Evolutionary conservation across 257 asterid genomes (phyloP).

Genomic region (Salvia rosmarinus): DNA sequence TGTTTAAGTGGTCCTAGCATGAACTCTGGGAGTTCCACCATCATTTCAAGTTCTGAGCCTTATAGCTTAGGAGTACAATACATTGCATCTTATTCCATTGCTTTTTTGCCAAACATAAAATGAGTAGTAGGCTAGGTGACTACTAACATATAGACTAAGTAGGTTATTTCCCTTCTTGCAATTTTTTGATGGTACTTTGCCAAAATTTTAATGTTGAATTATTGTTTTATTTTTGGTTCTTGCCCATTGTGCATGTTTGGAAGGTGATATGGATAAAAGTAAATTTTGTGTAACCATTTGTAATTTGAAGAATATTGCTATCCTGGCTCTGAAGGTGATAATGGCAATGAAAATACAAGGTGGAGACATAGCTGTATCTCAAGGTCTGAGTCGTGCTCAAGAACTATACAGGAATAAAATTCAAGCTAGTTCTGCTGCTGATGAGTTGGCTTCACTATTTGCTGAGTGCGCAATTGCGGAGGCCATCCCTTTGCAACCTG

Average conservation of each 20-base stretch:
- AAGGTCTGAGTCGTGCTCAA: constrained; percentile 71
- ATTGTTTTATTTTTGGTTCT: background rate
- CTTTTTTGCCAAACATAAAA: constrained; percentile 5
- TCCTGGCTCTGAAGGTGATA: constrained; percentile 58
- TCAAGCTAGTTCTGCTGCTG: constrained; percentile 74
- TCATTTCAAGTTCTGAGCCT: constrained; percentile 6
- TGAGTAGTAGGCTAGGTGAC: constrained; percentile 6
- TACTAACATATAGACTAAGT: background rate
- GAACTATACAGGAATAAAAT: constrained; percentile 67
- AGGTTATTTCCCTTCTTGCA: background rate
- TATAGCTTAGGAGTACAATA: constrained; percentile 4
- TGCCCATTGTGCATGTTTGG: background rate
- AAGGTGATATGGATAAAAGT: background rate
- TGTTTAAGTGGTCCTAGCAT: background rate
- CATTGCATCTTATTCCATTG: background rate
- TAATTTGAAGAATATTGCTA: background rate
- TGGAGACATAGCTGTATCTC: constrained; percentile 74
- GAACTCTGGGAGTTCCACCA: background rate
- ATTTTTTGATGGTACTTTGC: background rate
- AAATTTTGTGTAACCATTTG: background rate
- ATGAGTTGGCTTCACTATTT: constrained; percentile 80
- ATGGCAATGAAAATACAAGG: constrained; percentile 79
- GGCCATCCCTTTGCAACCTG: constrained; percentile 60
- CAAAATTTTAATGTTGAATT: background rate
- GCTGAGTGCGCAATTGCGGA: constrained; percentile 96